Conservation (phyloP, 2,329 filamentous ascomycete species). For the Sarocladium strictum region DNA sequence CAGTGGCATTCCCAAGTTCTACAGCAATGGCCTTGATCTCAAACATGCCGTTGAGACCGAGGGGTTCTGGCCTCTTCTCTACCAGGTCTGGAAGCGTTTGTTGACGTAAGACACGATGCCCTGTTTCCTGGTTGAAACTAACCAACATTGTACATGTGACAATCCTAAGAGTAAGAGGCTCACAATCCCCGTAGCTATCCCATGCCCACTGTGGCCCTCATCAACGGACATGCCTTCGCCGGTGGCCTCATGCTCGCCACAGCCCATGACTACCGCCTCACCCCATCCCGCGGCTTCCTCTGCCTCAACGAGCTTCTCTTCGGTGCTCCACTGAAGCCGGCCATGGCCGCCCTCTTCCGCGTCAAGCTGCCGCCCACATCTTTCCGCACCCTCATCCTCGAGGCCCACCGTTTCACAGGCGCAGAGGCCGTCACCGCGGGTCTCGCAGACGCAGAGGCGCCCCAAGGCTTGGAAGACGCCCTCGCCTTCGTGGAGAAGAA, state of each 20-base stretch:
- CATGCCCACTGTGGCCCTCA: constrained; percentile 74
- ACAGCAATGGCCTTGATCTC: constrained; percentile 77
- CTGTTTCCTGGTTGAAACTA: too few species aligned
- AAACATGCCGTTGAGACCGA: constrained; percentile 55
- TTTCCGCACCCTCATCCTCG: constrained; percentile 64
- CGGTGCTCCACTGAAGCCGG: constrained; percentile 65
- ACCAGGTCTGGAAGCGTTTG: constrained; percentile 58
- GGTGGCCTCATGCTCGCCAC: constrained; percentile 77
- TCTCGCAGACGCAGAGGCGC: constrained; percentile 51
- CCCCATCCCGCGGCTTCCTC: constrained; percentile 67
- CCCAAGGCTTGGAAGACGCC: constrained; percentile 51
- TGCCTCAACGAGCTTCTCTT: constrained; percentile 81
- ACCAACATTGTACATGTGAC: too few species aligned
- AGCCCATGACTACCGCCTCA: constrained; percentile 78
- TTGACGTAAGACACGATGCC: too few species aligned
- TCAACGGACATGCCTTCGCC: constrained; percentile 78
- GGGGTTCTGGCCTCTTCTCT: constrained; percentile 59
- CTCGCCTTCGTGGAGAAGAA: constrained; percentile 54
- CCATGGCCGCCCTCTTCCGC: constrained; percentile 71
- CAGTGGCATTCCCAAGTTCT: constrained; percentile 71
- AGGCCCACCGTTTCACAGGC: constrained; percentile 62
- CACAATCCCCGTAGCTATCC: constrained; percentile 47
- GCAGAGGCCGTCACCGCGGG: constrained; percentile 58
- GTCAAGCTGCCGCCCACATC: constrained; percentile 54
- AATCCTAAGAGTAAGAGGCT: neutral